A percentile compares a stretch with the other conserved stretches of the same genome.
phyloP scores from a whole-genome alignment of 106 monocot genomes.

The Apostasia shenzhenica region DNA sequence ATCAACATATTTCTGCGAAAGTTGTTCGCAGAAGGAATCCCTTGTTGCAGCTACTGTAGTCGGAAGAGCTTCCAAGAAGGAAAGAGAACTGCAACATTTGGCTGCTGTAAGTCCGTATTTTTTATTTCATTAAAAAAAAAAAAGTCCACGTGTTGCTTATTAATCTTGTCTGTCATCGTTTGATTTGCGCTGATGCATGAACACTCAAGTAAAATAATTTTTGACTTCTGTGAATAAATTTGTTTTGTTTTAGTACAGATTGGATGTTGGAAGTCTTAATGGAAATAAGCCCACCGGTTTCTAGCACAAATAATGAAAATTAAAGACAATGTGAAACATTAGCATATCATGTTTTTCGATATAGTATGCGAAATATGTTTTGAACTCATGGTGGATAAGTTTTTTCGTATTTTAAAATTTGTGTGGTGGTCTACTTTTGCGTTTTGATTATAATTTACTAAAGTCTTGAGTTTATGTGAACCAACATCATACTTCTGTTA shows the following conservation, averaged over 20 bases:
- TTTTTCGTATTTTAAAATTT: not conserved
- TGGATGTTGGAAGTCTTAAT: not conserved
- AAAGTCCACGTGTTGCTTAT: not conserved
- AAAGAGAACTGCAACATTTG: slow-evolving; percentile 70
- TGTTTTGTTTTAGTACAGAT: not conserved
- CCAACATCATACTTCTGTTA: no score
- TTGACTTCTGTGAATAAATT: not conserved
- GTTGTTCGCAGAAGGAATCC: slow-evolving; percentile 46
- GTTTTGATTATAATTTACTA: no score
- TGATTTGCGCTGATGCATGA: not conserved
- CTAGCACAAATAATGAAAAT: no score
- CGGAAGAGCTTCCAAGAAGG: slow-evolving; percentile 66
- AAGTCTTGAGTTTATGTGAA: no score
- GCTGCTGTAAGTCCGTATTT: slow-evolving; percentile 45
- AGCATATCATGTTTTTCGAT: no score
- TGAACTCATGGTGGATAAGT: no score
- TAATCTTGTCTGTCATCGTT: not conserved
- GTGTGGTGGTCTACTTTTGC: not conserved
- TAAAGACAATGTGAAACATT: no score
- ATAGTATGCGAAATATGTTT: no score
- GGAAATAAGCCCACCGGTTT: not conserved
- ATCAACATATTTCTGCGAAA: slow-evolving; percentile 43
- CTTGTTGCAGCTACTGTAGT: slow-evolving; percentile 40
- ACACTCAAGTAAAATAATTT: not conserved
- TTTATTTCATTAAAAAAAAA: not conserved